Conservation (phyloP, 179 eudicot genomes). For the Spinacia oleracea region DNA sequence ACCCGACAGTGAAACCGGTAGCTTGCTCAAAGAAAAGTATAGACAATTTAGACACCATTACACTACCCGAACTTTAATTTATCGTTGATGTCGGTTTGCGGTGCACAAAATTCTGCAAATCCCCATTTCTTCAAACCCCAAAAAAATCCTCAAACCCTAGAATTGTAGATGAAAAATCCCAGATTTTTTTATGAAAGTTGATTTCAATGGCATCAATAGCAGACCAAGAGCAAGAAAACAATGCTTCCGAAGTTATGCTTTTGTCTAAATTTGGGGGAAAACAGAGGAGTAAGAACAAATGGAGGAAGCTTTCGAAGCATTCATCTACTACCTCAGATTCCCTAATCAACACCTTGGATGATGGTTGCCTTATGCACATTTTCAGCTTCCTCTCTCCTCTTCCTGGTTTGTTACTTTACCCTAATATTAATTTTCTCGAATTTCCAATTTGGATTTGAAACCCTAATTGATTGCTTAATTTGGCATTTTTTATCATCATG, state of each 20-base stretch:
- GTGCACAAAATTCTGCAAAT: neutral
- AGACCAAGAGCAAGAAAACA: slow-evolving; percentile 13
- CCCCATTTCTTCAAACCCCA: neutral
- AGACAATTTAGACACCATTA: no score
- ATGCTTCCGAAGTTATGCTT: neutral
- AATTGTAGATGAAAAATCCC: neutral
- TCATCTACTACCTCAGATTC: slow-evolving; percentile 20
- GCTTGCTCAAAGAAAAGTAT: no score
- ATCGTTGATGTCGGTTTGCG: neutral
- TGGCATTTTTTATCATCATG: neutral
- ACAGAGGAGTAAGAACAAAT: slow-evolving; percentile 22
- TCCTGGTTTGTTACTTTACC: slow-evolving; percentile 58
- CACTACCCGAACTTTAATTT: no score
- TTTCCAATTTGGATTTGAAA: neutral
- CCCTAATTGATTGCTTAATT: neutral
- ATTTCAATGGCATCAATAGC: slow-evolving; percentile 17
- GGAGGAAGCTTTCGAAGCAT: slow-evolving; percentile 34
- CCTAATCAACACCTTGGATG: slow-evolving; percentile 64
- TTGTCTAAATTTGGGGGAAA: slow-evolving; percentile 19
- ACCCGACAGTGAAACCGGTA: no score
- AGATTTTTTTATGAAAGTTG: neutral
- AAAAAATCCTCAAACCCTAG: neutral
- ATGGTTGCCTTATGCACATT: slow-evolving; percentile 96
- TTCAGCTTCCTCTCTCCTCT: slow-evolving; percentile 93
- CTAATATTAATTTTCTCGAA: no score